Percentiles rank a stretch among this genome's conserved stretches.
Evolutionary conservation across 2,329 filamentous ascomycete species (phyloP).

Genomic region (Cylindrodendrum hubeiense): DNA sequence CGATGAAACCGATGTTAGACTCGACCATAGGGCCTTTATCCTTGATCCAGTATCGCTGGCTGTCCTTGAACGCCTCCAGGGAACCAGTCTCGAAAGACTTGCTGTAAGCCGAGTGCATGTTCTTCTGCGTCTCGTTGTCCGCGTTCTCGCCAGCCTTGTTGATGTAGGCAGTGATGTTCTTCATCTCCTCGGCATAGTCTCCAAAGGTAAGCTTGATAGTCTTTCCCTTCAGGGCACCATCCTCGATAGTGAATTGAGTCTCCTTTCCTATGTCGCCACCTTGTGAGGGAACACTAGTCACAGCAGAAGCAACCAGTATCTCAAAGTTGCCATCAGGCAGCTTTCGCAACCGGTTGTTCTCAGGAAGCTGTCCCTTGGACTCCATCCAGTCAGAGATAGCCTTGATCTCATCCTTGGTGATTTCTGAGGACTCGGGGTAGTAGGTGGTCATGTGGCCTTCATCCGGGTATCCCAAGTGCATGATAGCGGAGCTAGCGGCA

Average conservation of each 20-base stretch:
- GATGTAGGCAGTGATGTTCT: conserved; percentile 73
- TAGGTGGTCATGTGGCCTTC: conserved; percentile 85
- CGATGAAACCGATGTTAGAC: conserved; percentile 85
- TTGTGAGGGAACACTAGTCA: conserved; percentile 67
- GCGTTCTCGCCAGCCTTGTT: conserved; percentile 76
- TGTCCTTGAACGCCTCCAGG: conserved; percentile 82
- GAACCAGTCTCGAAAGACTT: conserved; percentile 82
- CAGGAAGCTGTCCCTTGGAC: conserved; percentile 76
- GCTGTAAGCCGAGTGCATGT: conserved; percentile 80
- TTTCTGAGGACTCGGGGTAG: conserved; percentile 80
- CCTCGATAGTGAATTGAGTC: conserved; percentile 69
- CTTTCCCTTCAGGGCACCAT: conserved; percentile 73
- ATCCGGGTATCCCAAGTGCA: conserved; percentile 83
- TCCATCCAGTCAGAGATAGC: conserved; percentile 80
- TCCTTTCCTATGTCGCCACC: conserved; percentile 79
- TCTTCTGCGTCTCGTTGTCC: conserved; percentile 79
- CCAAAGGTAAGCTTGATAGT: conserved; percentile 80
- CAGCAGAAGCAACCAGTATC: conserved; percentile 79
- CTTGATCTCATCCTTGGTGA: conserved; percentile 81
- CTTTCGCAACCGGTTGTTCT: conserved; percentile 84
- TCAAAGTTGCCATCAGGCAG: conserved; percentile 73
- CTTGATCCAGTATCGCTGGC: conserved; percentile 84
- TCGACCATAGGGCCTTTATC: conserved; percentile 86
- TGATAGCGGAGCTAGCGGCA: conserved; percentile 70
- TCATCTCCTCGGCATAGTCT: conserved; percentile 80